phyloP scores from a whole-genome alignment of 2,329 filamentous ascomycete species.

The Colletotrichum costaricense region DNA sequence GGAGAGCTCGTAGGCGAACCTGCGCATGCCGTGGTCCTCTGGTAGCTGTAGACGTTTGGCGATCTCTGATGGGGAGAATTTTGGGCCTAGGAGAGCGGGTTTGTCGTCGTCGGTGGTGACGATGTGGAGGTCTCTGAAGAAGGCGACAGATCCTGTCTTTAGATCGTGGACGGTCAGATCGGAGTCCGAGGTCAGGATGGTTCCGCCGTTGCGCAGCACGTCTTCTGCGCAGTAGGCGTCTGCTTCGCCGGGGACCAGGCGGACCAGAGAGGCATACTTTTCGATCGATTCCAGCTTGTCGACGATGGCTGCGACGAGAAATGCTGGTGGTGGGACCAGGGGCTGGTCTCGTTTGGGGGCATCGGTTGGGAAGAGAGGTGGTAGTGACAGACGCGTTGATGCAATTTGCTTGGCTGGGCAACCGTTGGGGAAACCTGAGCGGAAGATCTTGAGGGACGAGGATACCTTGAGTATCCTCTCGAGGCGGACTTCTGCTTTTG shows the following conservation, averaged over 20 bases:
- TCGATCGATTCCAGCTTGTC: constrained; percentile 70
- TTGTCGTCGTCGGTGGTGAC: constrained; percentile 34
- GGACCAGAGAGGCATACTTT: constrained; percentile 54
- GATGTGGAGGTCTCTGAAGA: constrained; percentile 73
- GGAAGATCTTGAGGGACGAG: constrained; percentile 62
- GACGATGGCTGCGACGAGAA: constrained; percentile 82
- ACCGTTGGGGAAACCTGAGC: constrained; percentile 44
- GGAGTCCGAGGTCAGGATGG: constrained; percentile 85
- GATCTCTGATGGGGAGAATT: constrained; percentile 49
- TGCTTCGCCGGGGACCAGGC: constrained; percentile 84
- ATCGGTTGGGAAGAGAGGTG: constrained; percentile 41
- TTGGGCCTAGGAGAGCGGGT: constrained; percentile 28
- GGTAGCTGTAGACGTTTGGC: constrained; percentile 55
- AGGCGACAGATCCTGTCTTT: constrained; percentile 72
- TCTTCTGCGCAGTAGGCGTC: constrained; percentile 81
- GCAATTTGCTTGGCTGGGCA: constrained; percentile 39
- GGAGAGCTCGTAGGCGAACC: constrained; percentile 50
- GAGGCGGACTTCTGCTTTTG: constrained; percentile 73
- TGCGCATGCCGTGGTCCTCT: constrained; percentile 41
- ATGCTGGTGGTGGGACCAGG: constrained; percentile 67
- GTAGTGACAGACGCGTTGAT: constrained; percentile 8
- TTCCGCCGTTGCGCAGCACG: constrained; percentile 63
- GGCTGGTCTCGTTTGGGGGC: constrained; percentile 45
- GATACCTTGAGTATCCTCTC: constrained; percentile 70
- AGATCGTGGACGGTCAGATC: constrained; percentile 84